phyloP scores from a whole-genome alignment of 441 rosid species.

The Euphorbia neoarborescens region DNA sequence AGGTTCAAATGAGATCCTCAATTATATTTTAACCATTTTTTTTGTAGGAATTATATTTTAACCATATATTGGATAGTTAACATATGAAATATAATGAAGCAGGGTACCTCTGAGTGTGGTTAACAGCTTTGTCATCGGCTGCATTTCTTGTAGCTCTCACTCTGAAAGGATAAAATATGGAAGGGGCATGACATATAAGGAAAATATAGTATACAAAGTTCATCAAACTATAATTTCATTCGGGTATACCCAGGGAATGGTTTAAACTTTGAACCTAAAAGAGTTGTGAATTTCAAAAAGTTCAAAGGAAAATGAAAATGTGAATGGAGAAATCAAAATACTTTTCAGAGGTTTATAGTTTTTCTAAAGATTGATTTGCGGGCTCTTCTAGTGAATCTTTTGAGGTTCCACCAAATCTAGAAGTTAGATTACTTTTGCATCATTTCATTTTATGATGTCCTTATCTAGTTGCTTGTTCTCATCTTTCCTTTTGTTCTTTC shows the following conservation, averaged over 20 bases:
- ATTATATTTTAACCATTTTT: background rate
- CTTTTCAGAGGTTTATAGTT: background rate
- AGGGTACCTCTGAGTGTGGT: background rate
- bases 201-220: background rate
- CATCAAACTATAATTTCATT: background rate
- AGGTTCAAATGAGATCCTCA: background rate
- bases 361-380: background rate
- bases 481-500: too few species aligned
- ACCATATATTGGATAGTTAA: background rate
- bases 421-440: too few species aligned
- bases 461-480: background rate
- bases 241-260: background rate
- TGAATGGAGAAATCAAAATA: background rate
- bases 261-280: background rate
- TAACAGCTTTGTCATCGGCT: background rate
- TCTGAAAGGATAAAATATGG: background rate
- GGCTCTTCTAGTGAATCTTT: background rate
- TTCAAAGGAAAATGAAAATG: background rate
- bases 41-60: background rate
- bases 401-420: background rate
- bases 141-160: background rate
- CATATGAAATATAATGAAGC: background rate
- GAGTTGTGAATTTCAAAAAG: background rate
- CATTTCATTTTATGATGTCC: background rate
- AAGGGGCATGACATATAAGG: background rate